Conservation (phyloP, 192 early-diverging fungal species). For the Backusella morwellensis region DNA sequence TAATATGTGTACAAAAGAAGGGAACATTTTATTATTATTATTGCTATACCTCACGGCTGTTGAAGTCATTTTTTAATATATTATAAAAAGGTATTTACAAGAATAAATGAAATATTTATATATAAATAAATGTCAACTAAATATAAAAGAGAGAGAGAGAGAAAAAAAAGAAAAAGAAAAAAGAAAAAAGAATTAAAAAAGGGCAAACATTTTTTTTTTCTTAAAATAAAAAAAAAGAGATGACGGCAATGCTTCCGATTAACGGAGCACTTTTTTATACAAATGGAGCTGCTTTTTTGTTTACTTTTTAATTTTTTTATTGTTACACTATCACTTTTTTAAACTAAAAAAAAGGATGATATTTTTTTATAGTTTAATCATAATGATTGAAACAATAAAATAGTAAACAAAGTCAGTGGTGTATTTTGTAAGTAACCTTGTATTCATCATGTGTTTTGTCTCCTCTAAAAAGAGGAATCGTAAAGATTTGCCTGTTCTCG, state of each 20-base stretch:
- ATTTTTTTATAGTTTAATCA: not conserved
- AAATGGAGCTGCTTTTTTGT: not conserved
- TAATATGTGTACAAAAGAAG: not conserved
- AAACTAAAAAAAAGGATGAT: not conserved
- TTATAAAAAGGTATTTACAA: not conserved
- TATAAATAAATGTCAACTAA: slow-evolving; percentile 15
- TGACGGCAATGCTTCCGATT: not conserved
- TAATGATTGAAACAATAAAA: slow-evolving; percentile 1
- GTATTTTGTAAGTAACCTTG: not conserved
- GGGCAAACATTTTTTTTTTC: not conserved
- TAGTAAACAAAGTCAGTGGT: not conserved
- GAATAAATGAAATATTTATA: not conserved
- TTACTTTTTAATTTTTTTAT: not conserved
- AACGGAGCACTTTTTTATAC: not conserved
- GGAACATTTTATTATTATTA: not conserved
- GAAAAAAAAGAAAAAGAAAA: not conserved
- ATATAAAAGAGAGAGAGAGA: slow-evolving; percentile 10
- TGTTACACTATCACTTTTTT: not conserved
- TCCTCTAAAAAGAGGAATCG: not conserved
- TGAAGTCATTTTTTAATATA: slow-evolving; percentile 25
- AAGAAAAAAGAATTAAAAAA: not conserved
- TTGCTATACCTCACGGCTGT: slow-evolving; percentile 39
- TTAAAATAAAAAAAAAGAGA: slow-evolving; percentile 13
- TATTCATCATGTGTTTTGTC: not conserved
- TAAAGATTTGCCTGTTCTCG: not conserved